Conservation (phyloP, 805 yeast species). For the Clavispora fructus region DNA sequence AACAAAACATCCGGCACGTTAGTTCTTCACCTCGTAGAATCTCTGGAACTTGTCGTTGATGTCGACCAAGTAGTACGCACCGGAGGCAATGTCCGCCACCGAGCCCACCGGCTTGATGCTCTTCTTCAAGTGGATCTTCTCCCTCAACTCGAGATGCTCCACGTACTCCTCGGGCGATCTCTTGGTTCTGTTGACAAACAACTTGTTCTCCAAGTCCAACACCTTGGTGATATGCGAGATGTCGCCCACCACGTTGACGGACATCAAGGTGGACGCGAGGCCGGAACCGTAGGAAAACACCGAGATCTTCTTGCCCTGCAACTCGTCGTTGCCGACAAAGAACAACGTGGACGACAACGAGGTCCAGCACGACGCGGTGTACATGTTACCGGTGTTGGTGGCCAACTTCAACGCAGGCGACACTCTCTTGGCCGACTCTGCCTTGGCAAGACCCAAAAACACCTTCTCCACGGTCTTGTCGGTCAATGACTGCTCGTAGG, state of each 20-base stretch:
- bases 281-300: constrained; percentile 98
- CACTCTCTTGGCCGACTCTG: constrained; percentile 60
- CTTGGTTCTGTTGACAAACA: constrained; percentile 55
- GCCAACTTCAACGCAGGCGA: constrained; percentile 79
- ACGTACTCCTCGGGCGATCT: constrained; percentile 79
- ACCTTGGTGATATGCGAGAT: constrained; percentile 57
- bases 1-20: neutral
- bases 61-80: constrained; percentile 77
- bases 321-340: constrained; percentile 65
- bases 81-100: constrained; percentile 62
- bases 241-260: constrained; percentile 78
- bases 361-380: constrained; percentile 90
- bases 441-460: constrained; percentile 74
- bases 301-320: constrained; percentile 83
- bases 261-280: constrained; percentile 84
- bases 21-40: constrained; percentile 57
- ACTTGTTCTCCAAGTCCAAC: constrained; percentile 63
- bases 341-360: constrained; percentile 77
- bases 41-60: constrained; percentile 90
- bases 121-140: constrained; percentile 80
- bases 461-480: constrained; percentile 83
- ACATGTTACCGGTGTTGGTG: constrained; percentile 97
- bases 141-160: constrained; percentile 78
- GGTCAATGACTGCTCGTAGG: constrained; percentile 72
- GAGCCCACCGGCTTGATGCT: constrained; percentile 74